Base-by-base conservation (phyloP, 768 basidiomycete genomes). In the Lactarius hatsudake region DNA sequence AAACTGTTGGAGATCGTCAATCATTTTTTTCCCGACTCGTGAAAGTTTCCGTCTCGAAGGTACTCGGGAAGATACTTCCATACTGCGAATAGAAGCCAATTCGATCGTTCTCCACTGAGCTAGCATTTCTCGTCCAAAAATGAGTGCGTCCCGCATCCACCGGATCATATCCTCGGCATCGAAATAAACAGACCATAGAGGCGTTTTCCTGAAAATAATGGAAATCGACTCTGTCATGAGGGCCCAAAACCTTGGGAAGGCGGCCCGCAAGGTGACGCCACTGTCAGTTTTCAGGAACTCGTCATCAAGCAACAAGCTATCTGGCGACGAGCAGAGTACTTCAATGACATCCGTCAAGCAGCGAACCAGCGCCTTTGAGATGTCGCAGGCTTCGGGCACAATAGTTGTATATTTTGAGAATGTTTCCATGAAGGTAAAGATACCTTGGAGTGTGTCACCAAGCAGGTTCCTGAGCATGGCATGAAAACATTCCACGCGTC, bases 71-170 rank as follows among this genome's bases (percentile, higher is more conserved):
- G 73, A 18, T 58, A 60, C 64, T 74, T 75, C 30, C 34, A 74
- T 77, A 63, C 64, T 74, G 13, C 79, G 75, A 57, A 83, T 77
- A 4, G 85, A 82, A 12, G 89, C 89, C 32, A 80, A 81, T 75
- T 96, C 94, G 68, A 99, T 86, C 13, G 89, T 84, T 53, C 87
- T 80, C 77, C 94, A 86, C 69, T 94, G 88, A 3, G 86, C 89
- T 57, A 97, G 78, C 81, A 97, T 83, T 72, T 96, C 91, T 71
- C 90, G 79, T 10, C 90, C 95, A 73, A 97, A 94, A 69, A 98
- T 95, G 61, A 98, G 82, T 3, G 96, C 97, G 74, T 98, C 97
- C 63, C 96, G 86, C 97, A 99, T 98, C 97, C 97, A 99, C 38
- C 87, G 84, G 17, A 91, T 83, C 96, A 99, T 97, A 64, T 88